Evolutionary conservation across 495 filamentous ascomycete species (phyloP).

Genomic region (Penicillium cataractarum): DNA sequence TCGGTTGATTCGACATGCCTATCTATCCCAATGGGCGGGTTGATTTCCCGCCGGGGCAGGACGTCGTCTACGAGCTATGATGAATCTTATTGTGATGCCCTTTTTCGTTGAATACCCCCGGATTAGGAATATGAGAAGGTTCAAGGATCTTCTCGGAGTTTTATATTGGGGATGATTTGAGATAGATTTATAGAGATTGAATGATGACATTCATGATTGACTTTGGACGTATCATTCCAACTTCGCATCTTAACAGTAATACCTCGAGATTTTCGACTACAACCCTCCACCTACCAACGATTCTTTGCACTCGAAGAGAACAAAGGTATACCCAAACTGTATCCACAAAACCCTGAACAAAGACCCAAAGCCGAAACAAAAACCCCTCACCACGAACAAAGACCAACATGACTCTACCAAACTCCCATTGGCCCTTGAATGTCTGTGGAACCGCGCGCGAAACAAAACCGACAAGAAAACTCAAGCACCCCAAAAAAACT

Average conservation of each 20-base stretch:
- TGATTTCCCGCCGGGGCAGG: slow-evolving; percentile 27
- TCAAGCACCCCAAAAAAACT: background rate
- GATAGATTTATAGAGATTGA: slow-evolving; percentile 29
- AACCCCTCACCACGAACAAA: background rate
- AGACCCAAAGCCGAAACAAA: background rate
- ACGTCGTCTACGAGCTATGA: slow-evolving; percentile 38
- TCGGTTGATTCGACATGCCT: slow-evolving; percentile 39
- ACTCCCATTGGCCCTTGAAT: background rate
- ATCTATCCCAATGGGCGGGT: slow-evolving; percentile 18
- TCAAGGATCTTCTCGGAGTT: slow-evolving; percentile 12
- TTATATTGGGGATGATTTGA: slow-evolving; percentile 16
- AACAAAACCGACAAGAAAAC: slow-evolving; percentile 3
- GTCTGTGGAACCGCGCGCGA: slow-evolving; percentile 15
- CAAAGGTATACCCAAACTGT: background rate
- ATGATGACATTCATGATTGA: slow-evolving; percentile 14
- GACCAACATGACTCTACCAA: background rate
- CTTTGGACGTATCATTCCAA: background rate
- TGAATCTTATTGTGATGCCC: slow-evolving; percentile 24
- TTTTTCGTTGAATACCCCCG: slow-evolving; percentile 30
- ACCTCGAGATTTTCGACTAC: background rate
- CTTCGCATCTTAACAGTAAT: background rate
- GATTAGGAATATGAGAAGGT: slow-evolving; percentile 12
- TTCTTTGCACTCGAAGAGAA: background rate
- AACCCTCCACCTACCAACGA: background rate
- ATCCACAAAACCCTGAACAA: background rate